Evolutionary conservation across 768 basidiomycete genomes (phyloP).

Genomic region (Tricholoma saponaceum): DNA sequence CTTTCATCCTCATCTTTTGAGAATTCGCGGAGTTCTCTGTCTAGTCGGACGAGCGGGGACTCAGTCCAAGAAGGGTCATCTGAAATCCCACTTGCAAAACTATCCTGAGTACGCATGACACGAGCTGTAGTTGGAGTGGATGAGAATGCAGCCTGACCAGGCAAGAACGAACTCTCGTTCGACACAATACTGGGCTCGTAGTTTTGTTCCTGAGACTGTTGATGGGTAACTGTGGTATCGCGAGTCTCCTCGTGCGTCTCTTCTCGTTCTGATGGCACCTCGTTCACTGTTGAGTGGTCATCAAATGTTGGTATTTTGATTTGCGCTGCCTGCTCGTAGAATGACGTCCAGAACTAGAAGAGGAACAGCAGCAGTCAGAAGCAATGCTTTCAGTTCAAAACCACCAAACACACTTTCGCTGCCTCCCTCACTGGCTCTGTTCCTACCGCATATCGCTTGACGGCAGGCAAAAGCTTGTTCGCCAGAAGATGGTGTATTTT

Average conservation of each 20-base stretch:
- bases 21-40: slow-evolving; percentile 57
- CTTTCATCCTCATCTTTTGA: slow-evolving; percentile 36
- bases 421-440: slow-evolving; percentile 88
- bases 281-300: slow-evolving; percentile 57
- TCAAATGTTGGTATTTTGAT: slow-evolving; percentile 76
- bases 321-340: slow-evolving; percentile 92
- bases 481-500: slow-evolving; percentile 84
- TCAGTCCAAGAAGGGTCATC: slow-evolving; percentile 73
- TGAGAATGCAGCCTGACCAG: slow-evolving; percentile 65
- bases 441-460: slow-evolving; percentile 85
- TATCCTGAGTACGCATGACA: slow-evolving; percentile 31
- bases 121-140: slow-evolving; percentile 70
- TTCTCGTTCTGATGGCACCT: slow-evolving; percentile 40
- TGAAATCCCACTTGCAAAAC: slow-evolving; percentile 33
- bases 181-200: slow-evolving; percentile 43
- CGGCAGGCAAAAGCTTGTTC: slow-evolving; percentile 75
- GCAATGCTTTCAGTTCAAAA: background rate
- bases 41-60: slow-evolving; percentile 66
- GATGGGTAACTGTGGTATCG: slow-evolving; percentile 16
- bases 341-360: slow-evolving; percentile 89
- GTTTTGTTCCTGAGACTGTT: slow-evolving; percentile 17
- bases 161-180: slow-evolving; percentile 73
- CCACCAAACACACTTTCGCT: slow-evolving; percentile 62
- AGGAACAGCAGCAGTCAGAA: background rate
- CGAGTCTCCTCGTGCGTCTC: slow-evolving; percentile 22